Evolutionary conservation across 1,284 basidiomycete genomes (phyloP), one percentile per base, ranked within the genome.

Genomic region (Leccinum proximum): DNA sequence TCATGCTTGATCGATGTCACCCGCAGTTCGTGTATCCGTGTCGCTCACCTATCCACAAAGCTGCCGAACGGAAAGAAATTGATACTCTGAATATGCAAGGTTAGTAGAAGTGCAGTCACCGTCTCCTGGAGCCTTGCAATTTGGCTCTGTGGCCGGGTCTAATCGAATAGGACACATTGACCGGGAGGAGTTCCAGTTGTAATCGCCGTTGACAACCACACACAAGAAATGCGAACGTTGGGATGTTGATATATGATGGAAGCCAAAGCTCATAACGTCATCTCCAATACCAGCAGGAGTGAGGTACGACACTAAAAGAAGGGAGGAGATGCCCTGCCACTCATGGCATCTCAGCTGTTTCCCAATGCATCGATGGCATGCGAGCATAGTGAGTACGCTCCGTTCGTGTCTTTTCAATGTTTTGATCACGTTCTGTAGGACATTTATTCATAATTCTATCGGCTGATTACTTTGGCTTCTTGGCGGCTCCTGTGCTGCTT

Each of bases 11-110:
- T 60, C 26, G 14, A n/a, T 45, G 9, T 26, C 3, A 14, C 42
- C 13, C 16, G 11, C n/a, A 13, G n/a, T 11, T 35, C 33, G 30
- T 26, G 60, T 62, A 40, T 63, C 9, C n/a, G 45, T 54, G 30
- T 22, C n/a, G 22, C n/a, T 30, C 38, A 8, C 8, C 30, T 35
- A 63, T 40, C 16, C 8, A 30, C 10, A 22, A 26, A 26, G 22
- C 2, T 26, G 22, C 22, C 22, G 3, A 26, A 26, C 22, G 3
- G 22, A 1, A 81, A 4, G 26, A 50, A 11, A 42, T 42, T 8
- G 37, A 38, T 5, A 40, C 9, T 14, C 6, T 6, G 13, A 14
- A 40, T 40, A 14, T 14, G 38, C 13, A 40, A 40, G 45, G 45
- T 48, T 48, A 48, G 45, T 18, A 10, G 10, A 6, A 18, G 45